Percentiles rank a stretch among this genome's conserved stretches.
phyloP scores from a whole-genome alignment of 805 yeast species.

The Yarrowia sp. region DNA sequence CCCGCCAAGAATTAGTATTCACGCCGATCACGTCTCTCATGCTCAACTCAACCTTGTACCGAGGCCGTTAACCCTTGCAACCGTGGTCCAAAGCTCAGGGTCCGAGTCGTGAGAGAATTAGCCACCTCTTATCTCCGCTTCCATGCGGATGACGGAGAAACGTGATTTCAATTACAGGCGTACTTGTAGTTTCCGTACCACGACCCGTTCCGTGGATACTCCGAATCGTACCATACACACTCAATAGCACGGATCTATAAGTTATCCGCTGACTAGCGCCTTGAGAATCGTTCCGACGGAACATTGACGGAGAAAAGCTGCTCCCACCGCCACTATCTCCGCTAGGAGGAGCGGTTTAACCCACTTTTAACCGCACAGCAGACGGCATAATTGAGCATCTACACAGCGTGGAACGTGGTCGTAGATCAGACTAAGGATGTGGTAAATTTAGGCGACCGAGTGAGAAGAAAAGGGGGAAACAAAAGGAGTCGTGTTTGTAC shows the following conservation, averaged over 20 bases:
- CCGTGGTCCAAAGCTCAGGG: neutral
- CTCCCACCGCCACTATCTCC: constrained; percentile 17
- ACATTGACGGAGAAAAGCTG: neutral
- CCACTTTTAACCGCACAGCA: constrained; percentile 3
- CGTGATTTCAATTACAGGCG: no score
- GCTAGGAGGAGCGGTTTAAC: constrained; percentile 2
- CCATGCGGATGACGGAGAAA: constrained; percentile 5
- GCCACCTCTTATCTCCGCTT: no score
- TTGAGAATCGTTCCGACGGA: neutral
- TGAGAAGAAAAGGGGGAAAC: no score
- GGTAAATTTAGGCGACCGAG: neutral
- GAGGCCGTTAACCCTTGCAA: constrained; percentile 33
- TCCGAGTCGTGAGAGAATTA: constrained; percentile 9
- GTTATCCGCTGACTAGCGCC: neutral
- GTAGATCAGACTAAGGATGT: neutral
- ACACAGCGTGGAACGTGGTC: neutral
- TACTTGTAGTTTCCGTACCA: no score
- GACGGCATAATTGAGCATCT: constrained; percentile 1
- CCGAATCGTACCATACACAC: no score
- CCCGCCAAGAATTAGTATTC: constrained; percentile 5
- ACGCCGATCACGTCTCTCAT: neutral
- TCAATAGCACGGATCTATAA: no score
- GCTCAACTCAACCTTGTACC: constrained; percentile 19
- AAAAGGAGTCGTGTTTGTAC: no score
- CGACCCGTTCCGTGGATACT: no score